Evolutionary conservation across 1,284 basidiomycete genomes (phyloP).

Genomic region (Marasmius oreades): DNA sequence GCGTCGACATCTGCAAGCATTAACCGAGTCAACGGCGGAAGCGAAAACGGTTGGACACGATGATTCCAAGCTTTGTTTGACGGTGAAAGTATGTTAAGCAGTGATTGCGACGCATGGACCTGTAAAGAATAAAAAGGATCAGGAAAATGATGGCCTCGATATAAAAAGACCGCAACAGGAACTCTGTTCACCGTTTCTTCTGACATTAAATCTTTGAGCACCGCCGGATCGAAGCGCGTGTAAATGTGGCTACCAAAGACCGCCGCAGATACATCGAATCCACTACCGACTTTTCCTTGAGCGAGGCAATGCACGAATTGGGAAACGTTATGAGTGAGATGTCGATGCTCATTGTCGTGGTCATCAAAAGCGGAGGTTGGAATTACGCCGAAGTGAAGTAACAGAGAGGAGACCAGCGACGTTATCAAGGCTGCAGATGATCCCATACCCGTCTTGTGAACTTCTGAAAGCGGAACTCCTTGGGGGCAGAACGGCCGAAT

Average conservation of each 20-base stretch:
- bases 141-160: conserved; percentile 2
- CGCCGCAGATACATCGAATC: conserved; percentile 94
- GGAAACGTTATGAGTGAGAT: conserved; percentile 87
- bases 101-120: conserved; percentile 18
- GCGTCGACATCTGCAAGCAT: conserved; percentile 92
- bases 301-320: conserved; percentile 96
- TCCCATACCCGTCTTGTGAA: conserved; percentile 98
- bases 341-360: conserved; percentile 42
- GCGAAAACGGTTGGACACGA: conserved; percentile 61
- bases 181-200: conserved; percentile 41
- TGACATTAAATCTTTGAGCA: conserved; percentile 68
- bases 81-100: conserved; percentile 54
- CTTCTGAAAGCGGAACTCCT: conserved; percentile 65
- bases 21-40: conserved; percentile 78
- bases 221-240: conserved; percentile 79
- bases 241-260: conserved; percentile 96
- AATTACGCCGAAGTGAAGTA: conserved; percentile 75
- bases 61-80: conserved; percentile 67
- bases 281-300: conserved; percentile 97
- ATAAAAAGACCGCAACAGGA: conserved; percentile 7
- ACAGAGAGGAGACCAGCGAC: conserved; percentile 84
- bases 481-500: conserved; percentile 78
- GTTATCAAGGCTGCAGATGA: conserved; percentile 97
- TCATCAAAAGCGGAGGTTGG: conserved; percentile 43
- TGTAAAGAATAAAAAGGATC: conserved; percentile 17